Evolutionary conservation across 2,329 filamentous ascomycete species (phyloP), one percentile per base, ranked within the genome.

Genomic region (Aschersonia sp.): DNA sequence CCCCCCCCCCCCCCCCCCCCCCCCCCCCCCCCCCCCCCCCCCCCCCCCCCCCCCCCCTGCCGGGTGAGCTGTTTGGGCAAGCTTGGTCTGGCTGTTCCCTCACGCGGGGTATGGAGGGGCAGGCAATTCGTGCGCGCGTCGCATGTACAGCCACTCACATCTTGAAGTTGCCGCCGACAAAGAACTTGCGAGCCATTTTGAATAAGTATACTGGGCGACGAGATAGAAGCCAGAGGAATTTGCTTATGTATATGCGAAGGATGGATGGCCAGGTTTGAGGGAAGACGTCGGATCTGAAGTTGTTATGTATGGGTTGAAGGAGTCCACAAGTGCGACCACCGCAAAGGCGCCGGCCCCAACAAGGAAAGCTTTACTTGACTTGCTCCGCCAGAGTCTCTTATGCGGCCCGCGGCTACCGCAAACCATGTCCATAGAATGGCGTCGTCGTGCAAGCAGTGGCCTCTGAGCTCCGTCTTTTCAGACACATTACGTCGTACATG

Each of bases 91-190:
- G 50, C 44, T 50, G 52, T 43, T 53, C 52, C 45, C 44, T 51
- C 44, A 43, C 43, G 48, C 49, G 48, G 48, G 46, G 48, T 48
- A 56, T 53, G 51, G 57, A 53, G 53, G 57, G 58, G 58, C 55
- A 58, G 58, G 51, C 47, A 7, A 48, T 20, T 20, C 20, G 20
- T 20, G 20, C 20, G 20, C 20, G 20, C 20, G 20, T 2, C 20
- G 40, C 29, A 32, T 30, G 40, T 28, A 30, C 10, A 9, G 40
- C 30, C 31, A 31, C 77, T 65, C 73, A 94, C 89, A 97, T 97
- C 80, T 98, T 97, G 77, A 97, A 97, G 84, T 98, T 98, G 66
- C 89, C 89, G 70, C 89, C 89, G 69, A 95, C 86, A 69, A 95
- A 94, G 78, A 94, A 95, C 76, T 89, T 85, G 76, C 89, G 89